Conservation (phyloP, 2,329 filamentous ascomycete genomes). For the Aureobasidium subglaciale region DNA sequence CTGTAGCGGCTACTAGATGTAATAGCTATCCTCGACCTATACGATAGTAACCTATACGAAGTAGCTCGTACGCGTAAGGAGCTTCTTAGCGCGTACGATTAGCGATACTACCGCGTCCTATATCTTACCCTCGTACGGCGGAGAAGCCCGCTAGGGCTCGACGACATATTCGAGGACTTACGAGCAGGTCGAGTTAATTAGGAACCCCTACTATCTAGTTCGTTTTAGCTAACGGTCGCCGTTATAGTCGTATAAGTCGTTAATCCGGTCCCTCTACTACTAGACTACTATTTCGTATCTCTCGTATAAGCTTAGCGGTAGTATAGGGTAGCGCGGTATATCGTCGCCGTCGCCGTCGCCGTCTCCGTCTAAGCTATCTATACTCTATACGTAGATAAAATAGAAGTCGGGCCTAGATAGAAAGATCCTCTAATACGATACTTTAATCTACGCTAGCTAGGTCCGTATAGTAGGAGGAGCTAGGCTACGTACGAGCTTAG, state of each 20-base stretch:
- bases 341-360: background rate
- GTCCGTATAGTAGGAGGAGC: too few relatives aligned
- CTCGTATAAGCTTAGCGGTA: background rate
- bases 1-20: background rate
- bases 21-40: background rate
- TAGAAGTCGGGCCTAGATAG: background rate
- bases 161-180: background rate
- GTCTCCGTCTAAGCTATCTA: background rate
- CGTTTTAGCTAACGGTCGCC: too few relatives aligned
- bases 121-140: background rate
- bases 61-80: background rate
- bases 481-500: too few relatives aligned
- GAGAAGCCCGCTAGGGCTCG: background rate
- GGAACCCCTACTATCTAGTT: too few relatives aligned
- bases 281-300: background rate
- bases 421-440: too few relatives aligned
- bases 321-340: background rate
- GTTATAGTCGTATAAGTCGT: background rate
- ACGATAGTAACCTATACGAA: background rate
- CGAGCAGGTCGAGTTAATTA: background rate
- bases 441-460: too few relatives aligned
- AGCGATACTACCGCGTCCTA: background rate
- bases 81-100: background rate
- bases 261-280: background rate
- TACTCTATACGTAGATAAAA: background rate